Evolutionary conservation across 306 rosid genomes (phyloP).

Genomic region (Nissolia schottii): DNA sequence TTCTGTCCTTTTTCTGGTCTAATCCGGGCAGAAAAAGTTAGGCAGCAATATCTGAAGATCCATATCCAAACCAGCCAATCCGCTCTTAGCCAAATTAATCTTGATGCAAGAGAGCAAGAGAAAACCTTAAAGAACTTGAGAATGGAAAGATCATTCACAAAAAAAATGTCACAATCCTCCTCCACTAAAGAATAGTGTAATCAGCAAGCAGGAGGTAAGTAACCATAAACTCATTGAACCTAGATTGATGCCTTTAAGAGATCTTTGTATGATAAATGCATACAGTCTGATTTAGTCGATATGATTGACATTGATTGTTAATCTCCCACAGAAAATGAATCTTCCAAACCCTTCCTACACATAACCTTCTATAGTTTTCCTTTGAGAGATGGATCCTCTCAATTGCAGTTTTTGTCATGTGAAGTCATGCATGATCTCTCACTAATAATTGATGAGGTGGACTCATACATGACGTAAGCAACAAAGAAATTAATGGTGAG

Average conservation of each 20-base stretch:
- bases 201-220: background rate
- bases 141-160: background rate
- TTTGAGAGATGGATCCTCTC: too few relatives aligned
- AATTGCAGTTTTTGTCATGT: too few relatives aligned
- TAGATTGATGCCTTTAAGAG: background rate
- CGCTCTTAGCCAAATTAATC: background rate
- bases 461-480: too few relatives aligned
- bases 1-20: background rate
- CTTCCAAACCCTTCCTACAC: background rate
- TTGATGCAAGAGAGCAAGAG: background rate
- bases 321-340: background rate
- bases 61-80: background rate
- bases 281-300: background rate
- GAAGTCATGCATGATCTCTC: too few relatives aligned
- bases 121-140: constrained; percentile 1
- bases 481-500: too few relatives aligned
- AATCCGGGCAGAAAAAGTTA: background rate
- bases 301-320: background rate
- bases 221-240: background rate
- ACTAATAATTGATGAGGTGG: too few relatives aligned
- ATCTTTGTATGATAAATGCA: background rate
- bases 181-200: background rate
- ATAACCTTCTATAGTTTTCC: background rate
- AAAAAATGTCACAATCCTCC: background rate
- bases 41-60: background rate